These are phyloP conservation scores for Tetrapisispora arboricola DNA, from an alignment of 805 yeast species.

Conservation along the genomic window DNA sequence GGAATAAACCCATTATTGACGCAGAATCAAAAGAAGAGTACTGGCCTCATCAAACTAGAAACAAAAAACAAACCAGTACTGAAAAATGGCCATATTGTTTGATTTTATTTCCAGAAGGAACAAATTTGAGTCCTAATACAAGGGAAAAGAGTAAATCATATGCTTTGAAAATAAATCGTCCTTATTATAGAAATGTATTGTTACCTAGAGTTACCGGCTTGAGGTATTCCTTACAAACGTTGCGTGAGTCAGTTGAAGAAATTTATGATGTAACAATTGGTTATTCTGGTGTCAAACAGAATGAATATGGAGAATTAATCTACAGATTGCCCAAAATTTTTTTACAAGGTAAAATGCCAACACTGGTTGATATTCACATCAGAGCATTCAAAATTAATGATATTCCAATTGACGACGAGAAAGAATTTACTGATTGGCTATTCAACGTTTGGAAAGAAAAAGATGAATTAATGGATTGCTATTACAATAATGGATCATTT, in stretches of 20 bases:
- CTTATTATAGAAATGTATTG: slow-evolving; percentile 51
- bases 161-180: slow-evolving; percentile 41
- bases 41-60: slow-evolving; percentile 17
- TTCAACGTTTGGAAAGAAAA: slow-evolving; percentile 64
- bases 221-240: slow-evolving; percentile 48
- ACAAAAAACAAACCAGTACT: background rate
- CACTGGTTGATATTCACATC: slow-evolving; percentile 51
- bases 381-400: slow-evolving; percentile 46
- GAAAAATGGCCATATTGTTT: slow-evolving; percentile 52
- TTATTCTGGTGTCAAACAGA: slow-evolving; percentile 56
- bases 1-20: slow-evolving; percentile 21
- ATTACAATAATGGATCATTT: slow-evolving; percentile 47
- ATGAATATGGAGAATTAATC: slow-evolving; percentile 66
- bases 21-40: slow-evolving; percentile 19
- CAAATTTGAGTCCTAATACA: slow-evolving; percentile 66
- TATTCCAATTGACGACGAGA: slow-evolving; percentile 48
- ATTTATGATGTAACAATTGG: slow-evolving; percentile 80
- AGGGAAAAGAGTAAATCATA: slow-evolving; percentile 45
- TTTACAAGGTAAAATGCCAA: slow-evolving; percentile 64
- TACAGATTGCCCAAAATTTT: slow-evolving; percentile 58
- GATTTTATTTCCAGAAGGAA: slow-evolving; percentile 88
- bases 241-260: slow-evolving; percentile 42
- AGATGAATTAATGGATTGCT: slow-evolving; percentile 58
- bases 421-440: slow-evolving; percentile 72
- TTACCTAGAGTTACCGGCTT: slow-evolving; percentile 82